Base-by-base conservation (phyloP, 2,329 filamentous ascomycete genomes). In the Aspergillus fijiensis region DNA sequence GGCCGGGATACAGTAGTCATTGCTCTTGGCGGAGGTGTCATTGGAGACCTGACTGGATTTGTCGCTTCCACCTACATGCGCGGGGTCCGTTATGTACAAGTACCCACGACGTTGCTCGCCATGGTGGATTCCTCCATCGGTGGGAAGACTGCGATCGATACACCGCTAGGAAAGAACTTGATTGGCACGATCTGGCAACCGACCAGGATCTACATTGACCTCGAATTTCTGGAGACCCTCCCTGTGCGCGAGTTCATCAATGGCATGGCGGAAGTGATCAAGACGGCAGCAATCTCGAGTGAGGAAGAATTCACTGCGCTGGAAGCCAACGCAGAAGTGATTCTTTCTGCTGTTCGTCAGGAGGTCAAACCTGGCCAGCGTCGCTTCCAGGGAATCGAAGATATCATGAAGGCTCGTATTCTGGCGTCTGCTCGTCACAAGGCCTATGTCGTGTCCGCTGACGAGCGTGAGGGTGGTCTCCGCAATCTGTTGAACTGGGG, bases 91-190 rank as follows among this genome's bases (percentile, higher is more conserved):
- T 96, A 96, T 74, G 92, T 97, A 48, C 95, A 99, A 78, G 93
- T 99, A 51, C 95, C 95, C 1, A 99, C 95, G 10, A 96, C 93
- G 0, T 82, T 99, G 59, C 83, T 99, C 56, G 87, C 95, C 65
- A 99, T 99, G 95, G 95, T 99, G 48, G 95, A 99, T 78, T 98
- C 94, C 50, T 96, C 92, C 42, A 98, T 99, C 72, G 95, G 95
- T 63, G 95, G 95, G 64, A 99, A 99, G 83, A 99, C 95, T 10
- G 95, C 95, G 59, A 98, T 99, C 76, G 95, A 99, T 74, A 96
- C 92, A 0, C 93, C 94, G 7, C 86, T 93, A 74, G 95, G 95
- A 62, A 99, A 99, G 83, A 99, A 99, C 74, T 80, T 99, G 63
- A 88, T 99, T 59, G 95, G 95, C 4, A 88, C 94, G 35, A 98